These are phyloP conservation scores for Podospora appendiculata DNA, from an alignment of 495 filamentous ascomycete species.

Conservation along the genomic window DNA sequence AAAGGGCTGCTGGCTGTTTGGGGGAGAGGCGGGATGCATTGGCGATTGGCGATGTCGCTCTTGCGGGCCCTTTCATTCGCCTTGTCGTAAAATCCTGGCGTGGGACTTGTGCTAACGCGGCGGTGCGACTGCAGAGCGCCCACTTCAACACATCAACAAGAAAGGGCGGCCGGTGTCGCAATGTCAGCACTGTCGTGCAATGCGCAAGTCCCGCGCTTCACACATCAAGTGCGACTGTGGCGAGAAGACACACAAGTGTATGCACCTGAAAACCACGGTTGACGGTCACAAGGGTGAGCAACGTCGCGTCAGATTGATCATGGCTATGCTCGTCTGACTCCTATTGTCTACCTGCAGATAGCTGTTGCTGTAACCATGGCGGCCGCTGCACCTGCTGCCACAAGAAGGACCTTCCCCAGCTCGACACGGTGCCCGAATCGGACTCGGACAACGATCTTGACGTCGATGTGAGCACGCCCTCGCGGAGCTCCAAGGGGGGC, in stretches of 20 bases:
- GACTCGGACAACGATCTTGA: slow-evolving; percentile 45
- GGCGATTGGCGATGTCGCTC: not conserved
- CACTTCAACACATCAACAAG: slow-evolving; percentile 92
- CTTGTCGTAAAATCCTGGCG: not conserved
- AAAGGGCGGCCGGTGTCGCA: slow-evolving; percentile 98
- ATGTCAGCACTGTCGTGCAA: slow-evolving; percentile 92
- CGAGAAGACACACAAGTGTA: slow-evolving; percentile 75
- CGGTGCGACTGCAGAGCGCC: slow-evolving; percentile 59
- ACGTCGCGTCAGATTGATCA: slow-evolving; percentile 26
- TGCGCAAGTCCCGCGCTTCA: slow-evolving; percentile 93
- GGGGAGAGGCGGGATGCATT: not conserved
- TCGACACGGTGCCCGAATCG: slow-evolving; percentile 67
- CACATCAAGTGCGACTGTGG: slow-evolving; percentile 98
- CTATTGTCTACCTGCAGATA: slow-evolving; percentile 51
- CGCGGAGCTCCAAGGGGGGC: slow-evolving; percentile 42
- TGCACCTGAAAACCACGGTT: slow-evolving; percentile 45
- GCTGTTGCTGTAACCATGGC: slow-evolving; percentile 86
- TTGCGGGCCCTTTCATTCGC: not conserved
- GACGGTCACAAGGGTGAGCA: slow-evolving; percentile 51
- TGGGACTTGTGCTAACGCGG: slow-evolving; percentile 13
- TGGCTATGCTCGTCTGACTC: slow-evolving; percentile 37
- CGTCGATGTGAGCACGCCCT: slow-evolving; percentile 33
- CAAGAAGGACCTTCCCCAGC: slow-evolving; percentile 73
- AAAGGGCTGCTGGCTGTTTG: too few species aligned
- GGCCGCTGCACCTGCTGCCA: slow-evolving; percentile 84